Base-by-base conservation (phyloP, 805 yeast genomes). In the Metschnikowia kunwiensis region DNA sequence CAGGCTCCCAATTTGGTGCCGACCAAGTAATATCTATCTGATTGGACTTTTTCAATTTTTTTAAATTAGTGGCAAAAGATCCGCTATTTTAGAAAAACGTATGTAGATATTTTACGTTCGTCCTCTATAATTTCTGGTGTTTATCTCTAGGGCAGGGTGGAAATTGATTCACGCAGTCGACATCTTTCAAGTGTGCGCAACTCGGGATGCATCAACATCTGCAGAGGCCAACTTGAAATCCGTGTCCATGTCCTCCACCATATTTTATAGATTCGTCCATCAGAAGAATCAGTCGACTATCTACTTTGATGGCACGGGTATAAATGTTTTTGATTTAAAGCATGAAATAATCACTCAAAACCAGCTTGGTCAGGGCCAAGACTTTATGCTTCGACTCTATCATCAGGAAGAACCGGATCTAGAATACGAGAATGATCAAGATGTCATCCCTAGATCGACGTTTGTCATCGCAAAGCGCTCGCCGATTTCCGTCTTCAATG, bases 291-390 rank as follows among this genome's bases (percentile, higher is more conserved):
- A 85, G 19, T 78, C 85, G 1, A 75, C 94, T 27, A 77, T 93
- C 18, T 74, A 81, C 30, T 93, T 93, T 55, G 98, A 93, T 58
- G 99, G 98, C 14, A 91, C 98, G 0, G 97, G 97, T 19, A 78
- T 93, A 27, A 86, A 95, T 2, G 95, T 89, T 1, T 93, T 91
- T 63, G 99, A 93, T 55, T 66, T 93, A 42, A 93, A 93, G 61
- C 80, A 91, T 43, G 97, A 93, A 50, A 87, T 93, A 34, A 83
- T 93, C 27, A 60, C 73, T 13, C 86, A 80, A 25, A 91, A 89
- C 60, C 84, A 79, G 50, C 68, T 93, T 11, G 87, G 89, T 5
- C 81, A 80, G 42, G 94, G 96, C 1, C 75, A 81, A 2, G 96
- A 86, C 54, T 88, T 89, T 51, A 93, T 86, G 55, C 64, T 93